phyloP scores from a whole-genome alignment of 2,329 filamentous ascomycete species.

The Calonectria pseudoturangicola region DNA sequence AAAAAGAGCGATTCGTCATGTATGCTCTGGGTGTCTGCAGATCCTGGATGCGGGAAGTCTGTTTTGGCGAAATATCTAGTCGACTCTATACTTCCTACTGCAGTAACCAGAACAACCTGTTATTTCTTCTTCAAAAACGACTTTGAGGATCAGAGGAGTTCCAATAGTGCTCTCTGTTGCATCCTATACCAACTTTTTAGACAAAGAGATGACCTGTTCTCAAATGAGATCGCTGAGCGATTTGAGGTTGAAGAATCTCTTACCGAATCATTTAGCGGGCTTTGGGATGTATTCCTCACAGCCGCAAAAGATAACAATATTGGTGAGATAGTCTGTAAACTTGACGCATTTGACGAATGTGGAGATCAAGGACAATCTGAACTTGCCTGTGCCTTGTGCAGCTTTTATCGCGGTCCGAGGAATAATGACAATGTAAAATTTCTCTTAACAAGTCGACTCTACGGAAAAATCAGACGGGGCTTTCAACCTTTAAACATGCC shows the following conservation, averaged over 20 bases:
- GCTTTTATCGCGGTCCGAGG: slow-evolving; percentile 47
- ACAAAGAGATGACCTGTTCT: slow-evolving; percentile 48
- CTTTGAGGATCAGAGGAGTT: slow-evolving; percentile 58
- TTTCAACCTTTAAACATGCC: slow-evolving; percentile 42
- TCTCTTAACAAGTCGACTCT: slow-evolving; percentile 54
- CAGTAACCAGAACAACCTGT: slow-evolving; percentile 51
- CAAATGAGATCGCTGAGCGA: slow-evolving; percentile 44
- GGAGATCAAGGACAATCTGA: slow-evolving; percentile 40
- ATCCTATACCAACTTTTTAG: slow-evolving; percentile 62
- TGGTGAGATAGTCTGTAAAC: slow-evolving; percentile 56
- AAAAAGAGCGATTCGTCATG: neutral
- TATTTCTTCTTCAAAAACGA: slow-evolving; percentile 69
- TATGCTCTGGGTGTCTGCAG: slow-evolving; percentile 59
- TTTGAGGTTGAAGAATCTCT: slow-evolving; percentile 47
- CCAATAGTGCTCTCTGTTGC: slow-evolving; percentile 57
- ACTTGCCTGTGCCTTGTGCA: slow-evolving; percentile 51
- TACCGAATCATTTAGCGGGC: slow-evolving; percentile 49
- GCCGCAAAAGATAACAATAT: slow-evolving; percentile 33
- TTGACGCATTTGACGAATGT: slow-evolving; percentile 66
- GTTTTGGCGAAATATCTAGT: slow-evolving; percentile 62
- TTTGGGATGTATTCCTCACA: slow-evolving; percentile 57
- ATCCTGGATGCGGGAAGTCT: slow-evolving; percentile 67
- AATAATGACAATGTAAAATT: neutral
- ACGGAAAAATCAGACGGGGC: slow-evolving; percentile 47
- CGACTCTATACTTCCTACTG: slow-evolving; percentile 53